Evolutionary conservation across 495 filamentous ascomycete genomes (phyloP), one percentile per base, ranked within the genome.

Genomic region (Xylaria nigripes): DNA sequence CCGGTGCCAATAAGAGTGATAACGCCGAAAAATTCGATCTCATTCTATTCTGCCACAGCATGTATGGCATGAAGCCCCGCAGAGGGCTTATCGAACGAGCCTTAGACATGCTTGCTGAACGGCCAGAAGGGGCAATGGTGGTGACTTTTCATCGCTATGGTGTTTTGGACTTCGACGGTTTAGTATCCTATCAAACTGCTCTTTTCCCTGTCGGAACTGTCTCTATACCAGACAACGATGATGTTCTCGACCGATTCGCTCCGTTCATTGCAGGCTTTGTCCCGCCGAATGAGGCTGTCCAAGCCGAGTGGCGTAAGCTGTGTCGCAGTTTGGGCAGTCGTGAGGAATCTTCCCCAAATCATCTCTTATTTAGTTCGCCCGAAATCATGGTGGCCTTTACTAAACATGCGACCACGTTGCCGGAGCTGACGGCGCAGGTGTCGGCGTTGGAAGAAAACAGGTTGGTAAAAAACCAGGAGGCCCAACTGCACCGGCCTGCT

Each of bases 11-110:
- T 19, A 34, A 10, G 32, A 15, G 32, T 15, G 32, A 60, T 55
- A 49, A 51, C 24, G 64, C 66, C 52, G 62, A 73, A 54, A 76
- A 70, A 59, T 83, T 71, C 64, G 74, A 86, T 62, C 51, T 82
- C 57, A 66, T 86, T 51, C 62, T 84, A 48, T 81, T 84, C 66
- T 83, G 79, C 63, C 81, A 84, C 67, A 81, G 81, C 68, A 78
- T 83, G 75, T 81, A 86, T 58, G 77, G 78, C 64, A 76, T 84
- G 77, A 72, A 75, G 9, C 71, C 72, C 29, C 77, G 78, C 62
- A 59, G 50, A 42, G 68, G 23, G 50, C 72, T 73, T 59, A 74
- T 84, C 57, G 61, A 76, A 63, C 59, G 50, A 29, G 74, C 78
- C 41, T 68, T 83, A 44, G 57, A 70, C 48, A 71, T 82, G 74